Conservation (phyloP, 2,329 filamentous ascomycete genomes). For the Aspergillus latus region DNA sequence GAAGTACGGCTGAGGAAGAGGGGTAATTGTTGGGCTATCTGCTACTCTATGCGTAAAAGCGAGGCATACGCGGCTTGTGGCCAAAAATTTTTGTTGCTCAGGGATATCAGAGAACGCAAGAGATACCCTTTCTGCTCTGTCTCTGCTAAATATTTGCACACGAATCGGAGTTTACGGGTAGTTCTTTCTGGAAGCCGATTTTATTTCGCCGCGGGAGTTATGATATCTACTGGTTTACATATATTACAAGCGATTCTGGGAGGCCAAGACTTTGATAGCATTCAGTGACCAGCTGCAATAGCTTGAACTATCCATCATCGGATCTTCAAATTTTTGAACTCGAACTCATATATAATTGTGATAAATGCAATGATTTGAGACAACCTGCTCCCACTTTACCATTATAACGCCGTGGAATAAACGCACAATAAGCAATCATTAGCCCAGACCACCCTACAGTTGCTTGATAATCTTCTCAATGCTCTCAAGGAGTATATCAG, state of each 20-base stretch:
- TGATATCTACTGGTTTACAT: background rate
- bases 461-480: slow-evolving; percentile 70
- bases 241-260: background rate
- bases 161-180: slow-evolving; percentile 11
- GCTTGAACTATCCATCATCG: background rate
- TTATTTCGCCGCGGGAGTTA: background rate
- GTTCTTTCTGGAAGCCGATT: background rate
- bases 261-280: background rate
- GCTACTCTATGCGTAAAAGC: background rate
- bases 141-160: slow-evolving; percentile 5
- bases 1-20: slow-evolving; percentile 48
- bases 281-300: background rate
- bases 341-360: slow-evolving; percentile 7
- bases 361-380: background rate
- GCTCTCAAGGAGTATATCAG: slow-evolving; percentile 75
- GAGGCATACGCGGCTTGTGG: background rate
- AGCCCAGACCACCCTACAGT: slow-evolving; percentile 25
- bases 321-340: background rate
- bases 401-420: slow-evolving; percentile 9
- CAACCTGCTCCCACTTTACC: slow-evolving; percentile 6
- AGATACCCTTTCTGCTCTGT: slow-evolving; percentile 9
- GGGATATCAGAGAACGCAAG: slow-evolving; percentile 3
- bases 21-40: slow-evolving; percentile 22
- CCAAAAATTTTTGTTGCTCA: background rate
- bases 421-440: background rate